phyloP scores from a whole-genome alignment of 352 stramenopile species.

The Pythium insidiosum region DNA sequence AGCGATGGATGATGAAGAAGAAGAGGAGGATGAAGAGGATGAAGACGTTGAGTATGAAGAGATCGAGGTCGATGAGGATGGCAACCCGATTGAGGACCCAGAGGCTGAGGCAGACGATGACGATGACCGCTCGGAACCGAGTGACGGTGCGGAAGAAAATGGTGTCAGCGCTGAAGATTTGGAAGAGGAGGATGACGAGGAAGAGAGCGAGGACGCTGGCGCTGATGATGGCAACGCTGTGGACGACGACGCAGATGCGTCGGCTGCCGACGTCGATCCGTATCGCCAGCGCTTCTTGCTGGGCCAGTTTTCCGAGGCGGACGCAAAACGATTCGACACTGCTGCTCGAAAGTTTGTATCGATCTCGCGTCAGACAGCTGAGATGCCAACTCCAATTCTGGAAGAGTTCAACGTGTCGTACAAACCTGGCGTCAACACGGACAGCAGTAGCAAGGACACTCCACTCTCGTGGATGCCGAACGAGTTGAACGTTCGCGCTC shows the following conservation, averaged over 20 bases:
- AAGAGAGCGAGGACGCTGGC: constrained; percentile 12
- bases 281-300: constrained; percentile 59
- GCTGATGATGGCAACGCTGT: constrained; percentile 2
- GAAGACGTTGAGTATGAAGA: constrained; percentile 34
- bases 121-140: no score
- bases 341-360: constrained; percentile 26
- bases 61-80: constrained; percentile 31
- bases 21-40: constrained; percentile 29
- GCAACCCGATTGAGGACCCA: constrained; percentile 24
- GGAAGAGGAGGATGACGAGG: constrained; percentile 3
- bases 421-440: constrained; percentile 17
- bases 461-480: constrained; percentile 13
- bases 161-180: constrained; percentile 5
- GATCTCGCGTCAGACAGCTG: constrained; percentile 12
- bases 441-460: constrained; percentile 14
- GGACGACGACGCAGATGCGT: constrained; percentile 19
- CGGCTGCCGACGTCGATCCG: constrained; percentile 30
- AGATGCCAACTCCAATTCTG: constrained; percentile 12
- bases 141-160: constrained; percentile 7
- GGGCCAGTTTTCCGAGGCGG: constrained; percentile 29
- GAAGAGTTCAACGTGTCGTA: constrained; percentile 40
- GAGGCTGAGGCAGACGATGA: constrained; percentile 29
- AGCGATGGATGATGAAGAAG: constrained; percentile 12
- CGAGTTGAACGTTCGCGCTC: constrained; percentile 29
- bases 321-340: constrained; percentile 32